These are phyloP conservation scores for Diatrype stigma DNA, from an alignment of 2,329 filamentous ascomycete species.

Conservation along the genomic window DNA sequence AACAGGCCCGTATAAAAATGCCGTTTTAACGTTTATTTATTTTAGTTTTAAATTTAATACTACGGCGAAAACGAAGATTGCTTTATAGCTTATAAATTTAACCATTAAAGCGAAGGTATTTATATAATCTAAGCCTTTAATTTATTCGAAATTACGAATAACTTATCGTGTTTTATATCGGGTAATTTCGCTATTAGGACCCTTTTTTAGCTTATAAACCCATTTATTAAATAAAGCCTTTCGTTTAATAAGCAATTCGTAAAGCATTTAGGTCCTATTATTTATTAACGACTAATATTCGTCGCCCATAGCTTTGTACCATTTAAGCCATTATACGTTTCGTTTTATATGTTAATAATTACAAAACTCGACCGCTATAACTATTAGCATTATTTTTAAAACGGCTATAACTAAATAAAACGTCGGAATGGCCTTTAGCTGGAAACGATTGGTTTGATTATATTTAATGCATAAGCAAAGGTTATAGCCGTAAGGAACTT, in stretches of 20 bases:
- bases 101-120: too few relatives aligned
- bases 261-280: conserved; percentile 1
- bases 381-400: too few relatives aligned
- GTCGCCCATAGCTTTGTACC: conserved; percentile 1
- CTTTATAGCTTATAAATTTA: too few relatives aligned
- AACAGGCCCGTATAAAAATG: not conserved
- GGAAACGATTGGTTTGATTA: too few relatives aligned
- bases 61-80: conserved; percentile 1
- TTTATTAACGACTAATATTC: conserved; percentile 6
- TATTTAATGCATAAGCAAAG: too few relatives aligned
- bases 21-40: conserved; percentile 6
- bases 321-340: conserved; percentile 1
- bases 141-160: not conserved
- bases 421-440: too few relatives aligned
- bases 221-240: not conserved
- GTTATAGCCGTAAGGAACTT: too few relatives aligned
- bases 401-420: too few relatives aligned
- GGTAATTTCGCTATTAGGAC: not conserved
- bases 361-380: not conserved
- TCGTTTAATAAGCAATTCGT: not conserved
- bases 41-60: conserved; percentile 6
- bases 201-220: not conserved
- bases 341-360: conserved; percentile 3
- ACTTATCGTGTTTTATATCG: not conserved
- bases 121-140: not conserved